Base-by-base conservation (phyloP, 2,329 filamentous ascomycete genomes). In the Fonsecaea pedrosoi region DNA sequence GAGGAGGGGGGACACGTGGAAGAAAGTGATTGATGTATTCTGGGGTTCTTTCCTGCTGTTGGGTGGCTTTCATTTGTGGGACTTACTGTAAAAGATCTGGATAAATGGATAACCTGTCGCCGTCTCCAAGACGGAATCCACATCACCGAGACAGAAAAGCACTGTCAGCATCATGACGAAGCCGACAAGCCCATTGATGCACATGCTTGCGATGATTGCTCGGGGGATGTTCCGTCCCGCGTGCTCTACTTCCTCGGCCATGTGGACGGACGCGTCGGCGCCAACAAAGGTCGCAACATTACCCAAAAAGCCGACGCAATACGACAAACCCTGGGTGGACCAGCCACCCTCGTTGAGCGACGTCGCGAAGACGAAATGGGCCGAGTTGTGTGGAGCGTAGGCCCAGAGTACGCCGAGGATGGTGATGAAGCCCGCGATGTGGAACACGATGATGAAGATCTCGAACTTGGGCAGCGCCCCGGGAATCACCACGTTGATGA, bases 361-460 rank as follows among this genome's bases (percentile, higher is more conserved):
- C 0, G 75, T 76, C 15, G 74, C 73, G 54, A 76, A 78, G 25
- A 78, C 76, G 61, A 75, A 76, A 12, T 72, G 65, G 1, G 74
- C 65, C n/a, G 72, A 71, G 45, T 72, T 72, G 54, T 75, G 74
- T 2, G 74, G 73, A 0, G 72, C 70, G 25, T 77, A 76, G 4
- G 73, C 73, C 63, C 72, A 75, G 2, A 82, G 70, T 1, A 78
- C 76, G 0, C 79, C 74, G 9, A 81, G 68, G 6, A 82, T 75
- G 12, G 76, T 78, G 60, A 84, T 80, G 71, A 85, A 83, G 0
- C 82, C 80, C 1, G 82, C 72, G n/a, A 82, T 75, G 60, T 82
- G 80, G 25, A 81, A 62, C 15, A 82, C 73, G n/a, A 82, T 71
- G 32, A 80, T 78, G 62, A 78, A 74, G 9, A 79, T 78, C 65